These are phyloP conservation scores for Pleurotus platypus DNA, from an alignment of 768 basidiomycete genomes.

Conservation along the genomic window DNA sequence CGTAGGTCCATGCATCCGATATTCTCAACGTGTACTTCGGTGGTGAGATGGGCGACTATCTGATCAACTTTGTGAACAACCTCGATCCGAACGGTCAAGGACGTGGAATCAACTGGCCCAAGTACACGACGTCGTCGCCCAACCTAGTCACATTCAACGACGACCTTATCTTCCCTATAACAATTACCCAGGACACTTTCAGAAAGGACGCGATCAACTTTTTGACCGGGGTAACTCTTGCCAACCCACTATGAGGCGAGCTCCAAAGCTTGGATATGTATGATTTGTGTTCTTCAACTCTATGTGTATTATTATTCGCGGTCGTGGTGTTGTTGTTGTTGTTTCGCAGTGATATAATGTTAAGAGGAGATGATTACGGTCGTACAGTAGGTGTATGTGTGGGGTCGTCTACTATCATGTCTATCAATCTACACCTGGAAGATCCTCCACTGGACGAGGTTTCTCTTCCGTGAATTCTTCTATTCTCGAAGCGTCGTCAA, in stretches of 20 bases:
- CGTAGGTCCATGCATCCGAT: constrained; percentile 42
- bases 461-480: constrained; percentile 3
- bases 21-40: constrained; percentile 37
- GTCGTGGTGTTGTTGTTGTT: neutral
- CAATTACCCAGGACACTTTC: constrained; percentile 40
- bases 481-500: constrained; percentile 3
- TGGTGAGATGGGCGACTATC: constrained; percentile 41
- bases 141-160: constrained; percentile 38
- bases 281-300: neutral
- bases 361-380: neutral
- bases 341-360: neutral
- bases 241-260: constrained; percentile 23
- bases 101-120: constrained; percentile 38
- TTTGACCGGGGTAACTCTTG: constrained; percentile 28
- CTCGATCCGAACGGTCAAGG: constrained; percentile 40
- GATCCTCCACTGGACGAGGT: neutral
- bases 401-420: neutral
- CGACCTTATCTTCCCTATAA: constrained; percentile 22
- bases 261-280: neutral
- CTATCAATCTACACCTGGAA: neutral
- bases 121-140: constrained; percentile 30
- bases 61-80: constrained; percentile 40
- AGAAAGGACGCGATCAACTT: constrained; percentile 33
- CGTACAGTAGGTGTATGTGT: neutral
- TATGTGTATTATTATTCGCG: neutral